Evolutionary conservation across 164 flowering plant species (phyloP).

Genomic region (Chimonanthus salicifolius): DNA sequence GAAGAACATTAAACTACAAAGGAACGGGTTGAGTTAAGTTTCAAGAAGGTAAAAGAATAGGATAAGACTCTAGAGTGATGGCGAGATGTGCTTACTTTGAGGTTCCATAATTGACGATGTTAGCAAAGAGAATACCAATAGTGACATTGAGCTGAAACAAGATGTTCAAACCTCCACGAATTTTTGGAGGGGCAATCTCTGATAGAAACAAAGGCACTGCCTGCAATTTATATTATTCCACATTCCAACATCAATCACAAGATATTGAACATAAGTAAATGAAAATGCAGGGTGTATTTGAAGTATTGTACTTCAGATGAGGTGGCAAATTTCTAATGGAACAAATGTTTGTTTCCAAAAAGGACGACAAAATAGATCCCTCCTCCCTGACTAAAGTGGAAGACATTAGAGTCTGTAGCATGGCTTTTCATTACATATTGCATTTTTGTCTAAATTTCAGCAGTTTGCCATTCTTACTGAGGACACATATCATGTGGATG

Average conservation of each 20-base stretch:
- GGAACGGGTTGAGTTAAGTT: neutral
- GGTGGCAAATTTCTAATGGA: too few species aligned
- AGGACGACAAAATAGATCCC: too few species aligned
- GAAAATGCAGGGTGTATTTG: neutral
- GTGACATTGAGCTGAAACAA: constrained; percentile 89
- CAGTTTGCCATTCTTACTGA: too few species aligned
- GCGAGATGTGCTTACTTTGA: constrained; percentile 45
- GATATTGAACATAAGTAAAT: neutral
- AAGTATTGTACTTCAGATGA: too few species aligned
- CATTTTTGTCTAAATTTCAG: too few species aligned
- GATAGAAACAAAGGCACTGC: constrained; percentile 92
- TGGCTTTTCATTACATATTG: too few species aligned
- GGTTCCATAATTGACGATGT: constrained; percentile 87
- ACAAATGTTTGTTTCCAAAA: too few species aligned
- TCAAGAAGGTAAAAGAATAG: too few species aligned
- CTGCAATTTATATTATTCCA: constrained; percentile 25
- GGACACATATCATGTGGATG: too few species aligned
- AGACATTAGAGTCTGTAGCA: too few species aligned
- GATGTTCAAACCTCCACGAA: constrained; percentile 91
- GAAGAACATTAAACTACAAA: too few species aligned
- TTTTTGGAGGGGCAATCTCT: constrained; percentile 95
- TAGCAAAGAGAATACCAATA: constrained; percentile 90
- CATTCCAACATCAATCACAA: neutral
- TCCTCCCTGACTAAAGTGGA: too few species aligned
- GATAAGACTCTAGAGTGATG: neutral